These are phyloP conservation scores for Tephrocybe sp. DNA, from an alignment of 768 basidiomycete genomes.

Conservation along the genomic window DNA sequence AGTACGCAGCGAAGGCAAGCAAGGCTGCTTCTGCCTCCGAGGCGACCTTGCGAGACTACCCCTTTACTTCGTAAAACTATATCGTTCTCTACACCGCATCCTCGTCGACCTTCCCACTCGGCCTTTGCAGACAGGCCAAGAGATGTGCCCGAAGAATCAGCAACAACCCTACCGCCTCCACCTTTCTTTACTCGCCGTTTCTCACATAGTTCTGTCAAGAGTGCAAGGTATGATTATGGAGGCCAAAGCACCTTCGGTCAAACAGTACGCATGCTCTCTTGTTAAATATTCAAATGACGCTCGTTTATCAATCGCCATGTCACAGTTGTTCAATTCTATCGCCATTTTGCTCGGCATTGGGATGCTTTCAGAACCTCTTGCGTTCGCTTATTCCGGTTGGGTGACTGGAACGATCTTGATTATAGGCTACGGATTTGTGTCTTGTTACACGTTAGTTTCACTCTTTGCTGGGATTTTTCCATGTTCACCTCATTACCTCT, in stretches of 20 bases:
- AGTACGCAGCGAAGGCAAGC: background rate
- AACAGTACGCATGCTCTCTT: constrained; percentile 44
- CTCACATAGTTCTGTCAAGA: constrained; percentile 32
- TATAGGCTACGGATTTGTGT: constrained; percentile 72
- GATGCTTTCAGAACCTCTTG: constrained; percentile 86
- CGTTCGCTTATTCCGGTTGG: constrained; percentile 94
- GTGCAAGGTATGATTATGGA: constrained; percentile 31
- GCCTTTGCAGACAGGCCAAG: background rate
- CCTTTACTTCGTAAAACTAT: constrained; percentile 35
- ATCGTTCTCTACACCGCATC: constrained; percentile 24
- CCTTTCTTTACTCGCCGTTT: constrained; percentile 23
- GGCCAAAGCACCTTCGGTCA: constrained; percentile 76
- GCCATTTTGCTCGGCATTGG: constrained; percentile 88
- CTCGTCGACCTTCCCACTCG: constrained; percentile 12
- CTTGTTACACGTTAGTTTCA: constrained; percentile 82
- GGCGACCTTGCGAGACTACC: constrained; percentile 23
- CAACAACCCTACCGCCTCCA: background rate
- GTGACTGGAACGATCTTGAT: constrained; percentile 72
- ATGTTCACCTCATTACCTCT: too few species aligned
- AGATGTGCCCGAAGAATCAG: background rate
- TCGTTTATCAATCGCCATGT: constrained; percentile 4
- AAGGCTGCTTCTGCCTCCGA: background rate
- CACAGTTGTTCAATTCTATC: constrained; percentile 84
- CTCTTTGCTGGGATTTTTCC: background rate
- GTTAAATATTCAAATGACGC: background rate